Evolutionary conservation across 345 rosid species (phyloP).

Genomic region (Nasturtium officinale): DNA sequence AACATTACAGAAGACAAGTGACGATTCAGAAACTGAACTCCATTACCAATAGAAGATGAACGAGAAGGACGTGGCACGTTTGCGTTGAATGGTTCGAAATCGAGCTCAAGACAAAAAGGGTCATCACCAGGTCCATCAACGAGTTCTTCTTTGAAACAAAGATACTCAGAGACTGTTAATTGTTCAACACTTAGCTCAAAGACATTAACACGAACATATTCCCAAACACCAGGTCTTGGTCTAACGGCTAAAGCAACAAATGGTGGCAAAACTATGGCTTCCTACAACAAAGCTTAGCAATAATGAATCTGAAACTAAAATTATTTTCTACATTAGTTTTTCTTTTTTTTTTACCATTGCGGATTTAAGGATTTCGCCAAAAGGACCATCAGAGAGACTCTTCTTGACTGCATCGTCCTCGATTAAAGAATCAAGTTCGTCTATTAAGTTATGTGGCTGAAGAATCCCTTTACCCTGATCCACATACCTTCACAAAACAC

Average conservation of each 20-base stretch:
- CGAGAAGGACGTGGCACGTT: conserved; percentile 80
- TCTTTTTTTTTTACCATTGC: conserved; percentile 59
- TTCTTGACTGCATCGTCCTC: conserved; percentile 57
- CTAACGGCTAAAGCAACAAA: conserved; percentile 91
- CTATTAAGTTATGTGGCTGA: conserved; percentile 86
- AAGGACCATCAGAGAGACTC: conserved; percentile 65
- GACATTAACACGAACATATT: conserved; percentile 89
- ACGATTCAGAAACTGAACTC: conserved; percentile 98
- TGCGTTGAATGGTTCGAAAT: conserved; percentile 96
- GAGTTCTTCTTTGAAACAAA: conserved; percentile 85
- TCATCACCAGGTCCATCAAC: conserved; percentile 64
- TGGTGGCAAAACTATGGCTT: conserved; percentile 94
- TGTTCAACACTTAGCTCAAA: conserved; percentile 85
- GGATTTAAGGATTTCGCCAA: conserved; percentile 72
- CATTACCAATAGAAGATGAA: conserved; percentile 96
- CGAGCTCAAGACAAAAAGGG: conserved; percentile 81
- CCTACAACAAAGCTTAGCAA: conserved; percentile 48
- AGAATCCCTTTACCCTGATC: conserved; percentile 89
- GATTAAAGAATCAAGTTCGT: conserved; percentile 67
- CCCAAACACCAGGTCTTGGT: conserved; percentile 99
- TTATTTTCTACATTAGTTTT: not conserved
- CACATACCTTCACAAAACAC: conserved; percentile 66
- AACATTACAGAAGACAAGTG: conserved; percentile 96
- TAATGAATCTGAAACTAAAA: not conserved
- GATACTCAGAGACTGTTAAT: conserved; percentile 77